Evolutionary conservation across 192 early-diverging fungal species (phyloP), one percentile per base, ranked within the genome.

Genomic region (Backusella circina): DNA sequence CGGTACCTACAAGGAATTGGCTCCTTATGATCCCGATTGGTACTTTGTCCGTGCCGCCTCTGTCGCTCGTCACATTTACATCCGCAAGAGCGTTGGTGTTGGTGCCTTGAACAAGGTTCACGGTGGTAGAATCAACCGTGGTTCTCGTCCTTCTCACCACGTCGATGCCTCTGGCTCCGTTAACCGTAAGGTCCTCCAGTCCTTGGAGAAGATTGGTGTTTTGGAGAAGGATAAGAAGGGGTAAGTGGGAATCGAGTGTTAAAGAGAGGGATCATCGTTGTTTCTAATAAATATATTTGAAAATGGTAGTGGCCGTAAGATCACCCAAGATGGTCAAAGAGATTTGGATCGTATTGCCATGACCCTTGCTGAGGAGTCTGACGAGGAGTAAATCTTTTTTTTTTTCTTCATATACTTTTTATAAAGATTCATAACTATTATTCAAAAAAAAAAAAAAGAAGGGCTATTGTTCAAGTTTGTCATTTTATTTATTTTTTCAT

Each of bases 1-100:
- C 77, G 95, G 91, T 71, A 90, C 94, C 73, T 91, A 88, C 92
- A 98, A 97, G 93, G 98, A 99, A 88, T 90, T 97, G 74, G 93
- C 93, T 77, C 98, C 98, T 39, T 95, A 97, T 87, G 97, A 99
- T 83, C 92, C 94, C 67, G 98, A 99, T 90, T 99, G 97, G 97
- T 99, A 92, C 93, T 99, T 97, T 90, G 85, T 97, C 74, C 96
- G 96, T 78, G 96, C 96, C 78, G 95, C 97, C 61, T 90, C 95
- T 67, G 87, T 96, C 80, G 98, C 98, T 81, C 96, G 98, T 76
- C 96, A 98, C 88, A 92, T 99, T 87, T 99, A 99, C 93, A 90
- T 99, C 82, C 92, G 95, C 82, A 90, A 89, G 84, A 89, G 91
- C 78, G 94, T 97, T 79, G 98, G 98, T 84, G 90, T 98, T 73